Conservation (phyloP, 176 grass and related monocot genomes). For the Thalia dealbata region DNA sequence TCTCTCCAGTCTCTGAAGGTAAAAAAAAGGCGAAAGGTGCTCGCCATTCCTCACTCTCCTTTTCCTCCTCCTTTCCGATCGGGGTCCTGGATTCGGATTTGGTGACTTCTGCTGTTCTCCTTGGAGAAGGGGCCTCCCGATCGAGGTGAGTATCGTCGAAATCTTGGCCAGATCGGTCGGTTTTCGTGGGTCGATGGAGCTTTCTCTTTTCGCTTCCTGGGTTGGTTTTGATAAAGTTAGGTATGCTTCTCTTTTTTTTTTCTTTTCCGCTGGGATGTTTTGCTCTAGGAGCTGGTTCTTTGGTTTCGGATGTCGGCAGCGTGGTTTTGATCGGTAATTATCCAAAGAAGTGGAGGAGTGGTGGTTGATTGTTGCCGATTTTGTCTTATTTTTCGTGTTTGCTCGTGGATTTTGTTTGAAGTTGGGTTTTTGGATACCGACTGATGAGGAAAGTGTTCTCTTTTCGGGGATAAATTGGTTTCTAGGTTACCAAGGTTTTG, state of each 20-base stretch:
- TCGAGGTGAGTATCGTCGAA: constrained; percentile 4
- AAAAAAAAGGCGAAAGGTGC: too few species aligned
- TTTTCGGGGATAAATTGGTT: background rate
- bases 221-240: too few species aligned
- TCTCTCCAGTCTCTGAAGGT: too few species aligned
- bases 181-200: background rate
- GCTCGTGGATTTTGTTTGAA: background rate
- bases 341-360: too few species aligned
- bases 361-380: too few species aligned
- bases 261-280: background rate
- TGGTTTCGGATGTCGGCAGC: background rate
- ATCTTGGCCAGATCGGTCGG: background rate
- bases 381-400: background rate
- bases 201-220: background rate
- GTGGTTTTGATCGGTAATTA: background rate
- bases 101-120: background rate
- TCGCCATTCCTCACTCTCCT: too few species aligned
- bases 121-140: background rate
- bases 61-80: background rate
- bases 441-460: background rate
- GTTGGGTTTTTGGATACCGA: background rate
- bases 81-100: background rate
- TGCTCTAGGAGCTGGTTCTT: background rate
- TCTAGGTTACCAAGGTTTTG: background rate
- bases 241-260: too few species aligned